These are phyloP conservation scores for Zygotorulaspora mrakii DNA, from an alignment of 1,139 yeast species.

Conservation along the genomic window DNA sequence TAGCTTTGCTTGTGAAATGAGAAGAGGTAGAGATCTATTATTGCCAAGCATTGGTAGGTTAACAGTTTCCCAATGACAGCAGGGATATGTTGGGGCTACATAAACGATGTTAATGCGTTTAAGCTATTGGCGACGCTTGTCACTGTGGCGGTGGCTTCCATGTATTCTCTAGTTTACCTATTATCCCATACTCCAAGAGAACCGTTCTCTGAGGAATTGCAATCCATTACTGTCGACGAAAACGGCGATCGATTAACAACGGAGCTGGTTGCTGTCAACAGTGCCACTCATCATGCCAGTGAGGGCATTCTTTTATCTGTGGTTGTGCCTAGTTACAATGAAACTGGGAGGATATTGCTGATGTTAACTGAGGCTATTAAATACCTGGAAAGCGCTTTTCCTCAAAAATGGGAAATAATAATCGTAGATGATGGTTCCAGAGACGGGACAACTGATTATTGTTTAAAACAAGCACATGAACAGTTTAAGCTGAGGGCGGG, in stretches of 20 bases:
- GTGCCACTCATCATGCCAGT: slow-evolving; percentile 19
- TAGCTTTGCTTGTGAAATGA: not conserved
- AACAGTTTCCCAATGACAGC: slow-evolving; percentile 5
- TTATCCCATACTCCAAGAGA: slow-evolving; percentile 64
- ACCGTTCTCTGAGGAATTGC: slow-evolving; percentile 49
- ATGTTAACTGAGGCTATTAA: slow-evolving; percentile 78
- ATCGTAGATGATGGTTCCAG: slow-evolving; percentile 89
- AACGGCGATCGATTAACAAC: slow-evolving; percentile 26
- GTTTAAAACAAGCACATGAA: slow-evolving; percentile 58
- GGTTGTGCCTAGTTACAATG: slow-evolving; percentile 90
- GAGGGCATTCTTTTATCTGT: slow-evolving; percentile 56
- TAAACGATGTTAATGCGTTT: slow-evolving; percentile 14
- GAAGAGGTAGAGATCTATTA: no score
- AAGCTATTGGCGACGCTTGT: slow-evolving; percentile 15
- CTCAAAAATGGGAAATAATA: slow-evolving; percentile 61
- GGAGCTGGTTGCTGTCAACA: slow-evolving; percentile 24
- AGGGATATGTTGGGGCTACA: slow-evolving; percentile 4
- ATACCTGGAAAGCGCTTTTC: slow-evolving; percentile 42
- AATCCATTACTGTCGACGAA: slow-evolving; percentile 42
- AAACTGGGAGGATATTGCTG: slow-evolving; percentile 61
- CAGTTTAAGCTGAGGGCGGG: slow-evolving; percentile 52
- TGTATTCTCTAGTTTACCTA: slow-evolving; percentile 45
- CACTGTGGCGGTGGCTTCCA: slow-evolving; percentile 15
- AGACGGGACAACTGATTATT: slow-evolving; percentile 75
- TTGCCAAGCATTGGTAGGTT: not conserved